Conservation (phyloP, 768 basidiomycete genomes). For the Rhodotorula kratochvilovae region DNA sequence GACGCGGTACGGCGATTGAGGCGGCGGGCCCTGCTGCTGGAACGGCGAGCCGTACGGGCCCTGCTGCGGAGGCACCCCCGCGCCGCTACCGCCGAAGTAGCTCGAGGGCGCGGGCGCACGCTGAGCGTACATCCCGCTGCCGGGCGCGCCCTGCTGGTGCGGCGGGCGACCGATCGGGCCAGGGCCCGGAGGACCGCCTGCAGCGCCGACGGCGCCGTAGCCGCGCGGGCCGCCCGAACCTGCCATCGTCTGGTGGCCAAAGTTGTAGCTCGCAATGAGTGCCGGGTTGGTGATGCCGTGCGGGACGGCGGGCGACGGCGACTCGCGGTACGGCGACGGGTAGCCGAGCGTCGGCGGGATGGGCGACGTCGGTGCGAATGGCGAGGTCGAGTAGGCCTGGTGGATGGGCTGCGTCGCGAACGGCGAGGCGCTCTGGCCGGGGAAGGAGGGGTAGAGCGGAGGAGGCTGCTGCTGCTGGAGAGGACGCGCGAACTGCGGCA, state of each 20-base stretch:
- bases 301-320: conserved; percentile 6
- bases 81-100: background rate
- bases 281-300: conserved; percentile 37
- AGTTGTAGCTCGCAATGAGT: conserved; percentile 30
- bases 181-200: conserved; percentile 8
- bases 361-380: conserved; percentile 10
- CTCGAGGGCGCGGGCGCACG: background rate
- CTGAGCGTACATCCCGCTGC: background rate
- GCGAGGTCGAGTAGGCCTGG: background rate
- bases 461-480: background rate
- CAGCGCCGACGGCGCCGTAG: conserved; percentile 28
- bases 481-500: background rate
- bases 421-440: background rate
- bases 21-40: background rate
- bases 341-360: conserved; percentile 6
- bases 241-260: background rate
- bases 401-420: background rate
- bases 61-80: background rate
- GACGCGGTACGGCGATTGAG: background rate
- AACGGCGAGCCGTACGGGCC: conserved; percentile 1
- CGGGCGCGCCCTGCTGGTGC: background rate
- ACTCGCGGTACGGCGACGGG: conserved; percentile 11
- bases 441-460: background rate
- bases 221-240: background rate
- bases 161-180: conserved; percentile 4